These are phyloP conservation scores for Vitis riparia DNA, from an alignment of 164 flowering plant species.

Conservation along the genomic window DNA sequence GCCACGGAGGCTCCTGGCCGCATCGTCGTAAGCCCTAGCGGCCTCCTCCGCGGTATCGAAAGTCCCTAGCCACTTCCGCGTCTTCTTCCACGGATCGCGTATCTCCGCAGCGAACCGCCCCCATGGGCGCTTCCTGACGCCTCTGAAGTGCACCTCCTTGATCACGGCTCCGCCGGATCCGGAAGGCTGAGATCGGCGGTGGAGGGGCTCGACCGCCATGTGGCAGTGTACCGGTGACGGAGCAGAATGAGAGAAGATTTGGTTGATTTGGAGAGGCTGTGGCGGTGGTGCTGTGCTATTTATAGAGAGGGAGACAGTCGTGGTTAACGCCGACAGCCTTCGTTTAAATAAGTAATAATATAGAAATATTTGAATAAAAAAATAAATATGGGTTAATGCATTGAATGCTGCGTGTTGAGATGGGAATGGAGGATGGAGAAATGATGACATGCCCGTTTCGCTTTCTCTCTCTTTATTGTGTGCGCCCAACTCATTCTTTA, in stretches of 20 bases:
- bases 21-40: slow-evolving; percentile 51
- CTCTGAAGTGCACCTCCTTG: slow-evolving; percentile 41
- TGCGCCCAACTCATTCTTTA: too few relatives aligned
- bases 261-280: background rate
- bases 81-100: slow-evolving; percentile 59
- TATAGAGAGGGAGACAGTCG: slow-evolving; percentile 35
- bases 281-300: slow-evolving; percentile 12
- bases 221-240: too few relatives aligned
- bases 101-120: slow-evolving; percentile 60
- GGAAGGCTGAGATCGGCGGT: slow-evolving; percentile 10
- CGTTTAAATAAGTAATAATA: background rate
- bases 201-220: slow-evolving; percentile 43
- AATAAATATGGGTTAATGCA: background rate
- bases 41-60: slow-evolving; percentile 55
- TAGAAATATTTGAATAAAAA: too few relatives aligned
- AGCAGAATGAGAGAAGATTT: background rate
- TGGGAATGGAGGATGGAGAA: background rate
- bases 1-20: slow-evolving; percentile 47
- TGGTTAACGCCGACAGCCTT: slow-evolving; percentile 40
- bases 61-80: slow-evolving; percentile 56
- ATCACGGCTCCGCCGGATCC: slow-evolving; percentile 1
- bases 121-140: slow-evolving; percentile 57
- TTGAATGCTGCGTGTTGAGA: background rate
- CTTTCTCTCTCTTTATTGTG: too few relatives aligned
- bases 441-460: too few relatives aligned